phyloP scores from a whole-genome alignment of 495 filamentous ascomycete genomes.

The Daldinia loculata region DNA sequence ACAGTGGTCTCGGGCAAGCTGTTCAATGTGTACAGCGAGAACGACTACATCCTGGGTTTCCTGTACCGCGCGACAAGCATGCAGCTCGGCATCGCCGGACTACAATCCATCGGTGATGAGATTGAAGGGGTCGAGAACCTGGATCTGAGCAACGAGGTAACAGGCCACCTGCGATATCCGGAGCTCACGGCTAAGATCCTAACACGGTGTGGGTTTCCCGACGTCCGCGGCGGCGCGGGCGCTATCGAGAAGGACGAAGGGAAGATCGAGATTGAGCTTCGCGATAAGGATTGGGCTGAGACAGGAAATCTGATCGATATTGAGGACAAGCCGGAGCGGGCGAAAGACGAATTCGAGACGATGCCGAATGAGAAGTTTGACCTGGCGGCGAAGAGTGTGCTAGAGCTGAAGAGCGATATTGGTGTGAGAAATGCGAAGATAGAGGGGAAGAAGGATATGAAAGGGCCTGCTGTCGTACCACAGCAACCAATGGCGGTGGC shows the following conservation, averaged over 20 bases:
- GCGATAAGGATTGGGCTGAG: constrained; percentile 43
- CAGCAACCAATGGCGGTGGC: neutral
- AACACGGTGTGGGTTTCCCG: constrained; percentile 71
- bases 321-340: constrained; percentile 53
- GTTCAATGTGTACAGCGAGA: constrained; percentile 79
- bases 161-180: constrained; percentile 77
- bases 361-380: constrained; percentile 34
- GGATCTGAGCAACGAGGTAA: constrained; percentile 75
- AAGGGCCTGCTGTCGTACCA: neutral
- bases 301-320: constrained; percentile 59
- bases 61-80: constrained; percentile 79
- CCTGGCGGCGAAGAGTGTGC: constrained; percentile 48
- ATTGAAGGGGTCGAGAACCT: constrained; percentile 78
- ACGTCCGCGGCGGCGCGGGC: constrained; percentile 59
- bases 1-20: constrained; percentile 76
- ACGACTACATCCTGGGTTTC: constrained; percentile 80
- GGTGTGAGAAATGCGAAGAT: constrained; percentile 53
- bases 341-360: neutral
- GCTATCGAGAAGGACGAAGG: constrained; percentile 68
- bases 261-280: constrained; percentile 56
- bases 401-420: constrained; percentile 57
- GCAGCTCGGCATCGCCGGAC: constrained; percentile 78
- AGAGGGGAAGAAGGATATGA: constrained; percentile 11
- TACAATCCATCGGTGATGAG: constrained; percentile 67
- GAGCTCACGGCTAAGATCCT: constrained; percentile 75